Percentiles rank a stretch among this genome's conserved stretches.
Conservation (phyloP, 208 protist species). For the Trypanosoma vivax region DNA sequence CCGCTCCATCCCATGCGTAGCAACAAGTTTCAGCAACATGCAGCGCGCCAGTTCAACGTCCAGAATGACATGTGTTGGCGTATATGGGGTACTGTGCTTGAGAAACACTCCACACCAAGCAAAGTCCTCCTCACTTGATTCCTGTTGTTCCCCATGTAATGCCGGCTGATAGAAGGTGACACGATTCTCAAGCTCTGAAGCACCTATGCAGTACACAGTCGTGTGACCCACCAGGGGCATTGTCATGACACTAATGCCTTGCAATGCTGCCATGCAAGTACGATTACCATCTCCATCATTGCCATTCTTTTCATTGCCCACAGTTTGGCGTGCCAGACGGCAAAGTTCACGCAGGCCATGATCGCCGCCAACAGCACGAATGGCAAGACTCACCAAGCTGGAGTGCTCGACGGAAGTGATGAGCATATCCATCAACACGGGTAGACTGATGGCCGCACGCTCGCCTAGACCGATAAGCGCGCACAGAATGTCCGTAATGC, state of each 20-base stretch:
- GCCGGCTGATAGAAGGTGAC: slow-evolving; percentile 22
- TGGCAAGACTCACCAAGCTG: slow-evolving; percentile 46
- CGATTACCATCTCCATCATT: background rate
- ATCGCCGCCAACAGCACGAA: slow-evolving; percentile 44
- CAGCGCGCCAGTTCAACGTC: slow-evolving; percentile 26
- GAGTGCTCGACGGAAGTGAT: slow-evolving; percentile 7
- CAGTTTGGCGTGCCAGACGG: slow-evolving; percentile 2
- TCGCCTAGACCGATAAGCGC: slow-evolving; percentile 51
- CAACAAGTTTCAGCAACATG: slow-evolving; percentile 21
- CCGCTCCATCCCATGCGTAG: slow-evolving; percentile 11
- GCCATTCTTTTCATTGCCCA: background rate
- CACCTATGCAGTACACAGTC: slow-evolving; percentile 30
- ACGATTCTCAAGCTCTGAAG: background rate
- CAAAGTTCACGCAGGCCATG: slow-evolving; percentile 20
- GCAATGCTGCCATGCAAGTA: slow-evolving; percentile 20
- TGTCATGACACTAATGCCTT: slow-evolving; percentile 39
- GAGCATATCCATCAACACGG: slow-evolving; percentile 37
- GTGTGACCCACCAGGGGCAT: slow-evolving; percentile 53
- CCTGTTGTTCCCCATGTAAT: background rate
- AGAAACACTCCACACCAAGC: slow-evolving; percentile 10
- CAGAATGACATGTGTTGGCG: slow-evolving; percentile 41
- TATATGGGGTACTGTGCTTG: slow-evolving; percentile 40
- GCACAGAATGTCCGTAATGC: slow-evolving; percentile 29
- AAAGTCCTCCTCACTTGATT: background rate
- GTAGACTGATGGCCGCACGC: slow-evolving; percentile 21